Percentiles rank a stretch among this genome's conserved stretches.
Conservation (phyloP, 2,329 filamentous ascomycete genomes). For the Phaeosphaeriaceae sp. region DNA sequence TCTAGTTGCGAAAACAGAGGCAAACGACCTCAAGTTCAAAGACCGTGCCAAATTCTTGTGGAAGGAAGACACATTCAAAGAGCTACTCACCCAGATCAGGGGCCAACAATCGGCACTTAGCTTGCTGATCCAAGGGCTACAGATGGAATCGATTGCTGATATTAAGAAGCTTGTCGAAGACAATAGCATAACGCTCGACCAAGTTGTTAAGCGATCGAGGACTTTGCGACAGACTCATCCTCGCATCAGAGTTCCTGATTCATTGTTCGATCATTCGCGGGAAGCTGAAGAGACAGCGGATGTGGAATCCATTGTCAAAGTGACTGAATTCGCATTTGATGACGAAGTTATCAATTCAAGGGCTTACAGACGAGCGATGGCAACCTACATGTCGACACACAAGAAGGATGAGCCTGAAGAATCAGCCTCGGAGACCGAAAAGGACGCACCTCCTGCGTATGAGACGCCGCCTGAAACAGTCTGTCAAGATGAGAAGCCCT, state of each 20-base stretch:
- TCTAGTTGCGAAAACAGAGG: conserved; percentile 26
- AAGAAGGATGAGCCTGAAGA: conserved; percentile 2
- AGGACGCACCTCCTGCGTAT: conserved; percentile 19
- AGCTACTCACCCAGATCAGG: conserved; percentile 42
- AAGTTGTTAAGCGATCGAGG: conserved; percentile 33
- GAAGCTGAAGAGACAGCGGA: conserved; percentile 12
- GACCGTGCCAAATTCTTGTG: conserved; percentile 37
- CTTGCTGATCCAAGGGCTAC: conserved; percentile 43
- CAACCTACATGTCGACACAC: conserved; percentile 16
- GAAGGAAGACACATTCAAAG: conserved; percentile 45
- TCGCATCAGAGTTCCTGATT: conserved; percentile 35
- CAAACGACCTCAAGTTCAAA: conserved; percentile 28
- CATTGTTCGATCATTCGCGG: conserved; percentile 23
- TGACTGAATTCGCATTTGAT: conserved; percentile 41
- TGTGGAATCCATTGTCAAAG: conserved; percentile 24
- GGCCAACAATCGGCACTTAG: conserved; percentile 43
- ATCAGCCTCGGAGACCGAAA: conserved; percentile 7
- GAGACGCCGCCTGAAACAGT: conserved; percentile 1
- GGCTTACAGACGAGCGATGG: conserved; percentile 41
- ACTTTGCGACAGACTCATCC: conserved; percentile 37
- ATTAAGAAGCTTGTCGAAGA: conserved; percentile 38
- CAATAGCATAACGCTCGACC: conserved; percentile 36
- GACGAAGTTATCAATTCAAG: conserved; percentile 41
- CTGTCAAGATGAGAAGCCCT: background rate
- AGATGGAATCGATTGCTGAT: conserved; percentile 45